phyloP scores from a whole-genome alignment of 495 filamentous ascomycete species.

The Penicillium ucsense region DNA sequence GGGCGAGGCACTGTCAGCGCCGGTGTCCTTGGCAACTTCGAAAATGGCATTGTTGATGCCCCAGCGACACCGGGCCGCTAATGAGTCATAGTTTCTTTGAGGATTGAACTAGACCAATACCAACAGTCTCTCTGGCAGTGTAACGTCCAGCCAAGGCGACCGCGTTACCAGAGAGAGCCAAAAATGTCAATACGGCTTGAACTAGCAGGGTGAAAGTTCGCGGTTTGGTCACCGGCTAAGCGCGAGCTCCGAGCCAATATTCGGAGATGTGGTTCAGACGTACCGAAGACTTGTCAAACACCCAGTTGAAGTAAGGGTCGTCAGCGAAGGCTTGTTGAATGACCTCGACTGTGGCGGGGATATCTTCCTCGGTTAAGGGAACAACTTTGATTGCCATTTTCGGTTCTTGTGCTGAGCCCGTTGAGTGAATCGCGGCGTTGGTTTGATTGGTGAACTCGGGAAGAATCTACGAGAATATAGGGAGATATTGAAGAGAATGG shows the following conservation, averaged over 20 bases:
- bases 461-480: too few relatives aligned
- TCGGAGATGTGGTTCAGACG: neutral
- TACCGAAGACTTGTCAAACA: conserved; percentile 45
- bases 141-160: conserved; percentile 2
- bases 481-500: too few relatives aligned
- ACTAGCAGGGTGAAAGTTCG: too few relatives aligned
- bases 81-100: conserved; percentile 44
- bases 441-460: too few relatives aligned
- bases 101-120: conserved; percentile 32
- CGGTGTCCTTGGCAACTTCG: conserved; percentile 48
- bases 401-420: neutral
- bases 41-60: conserved; percentile 57
- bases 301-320: conserved; percentile 58
- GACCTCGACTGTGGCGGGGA: conserved; percentile 46
- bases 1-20: conserved; percentile 12
- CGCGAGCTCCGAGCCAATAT: too few relatives aligned
- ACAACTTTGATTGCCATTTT: conserved; percentile 44
- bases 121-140: conserved; percentile 2
- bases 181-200: too few relatives aligned
- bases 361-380: conserved; percentile 46
- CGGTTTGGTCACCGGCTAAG: too few relatives aligned
- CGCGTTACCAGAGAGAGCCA: conserved; percentile 12
- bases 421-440: too few relatives aligned
- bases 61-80: conserved; percentile 51
- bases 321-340: conserved; percentile 49